phyloP scores from a whole-genome alignment of 1,139 yeast genomes.

The Hemisphaericaspora xylofermentans region DNA sequence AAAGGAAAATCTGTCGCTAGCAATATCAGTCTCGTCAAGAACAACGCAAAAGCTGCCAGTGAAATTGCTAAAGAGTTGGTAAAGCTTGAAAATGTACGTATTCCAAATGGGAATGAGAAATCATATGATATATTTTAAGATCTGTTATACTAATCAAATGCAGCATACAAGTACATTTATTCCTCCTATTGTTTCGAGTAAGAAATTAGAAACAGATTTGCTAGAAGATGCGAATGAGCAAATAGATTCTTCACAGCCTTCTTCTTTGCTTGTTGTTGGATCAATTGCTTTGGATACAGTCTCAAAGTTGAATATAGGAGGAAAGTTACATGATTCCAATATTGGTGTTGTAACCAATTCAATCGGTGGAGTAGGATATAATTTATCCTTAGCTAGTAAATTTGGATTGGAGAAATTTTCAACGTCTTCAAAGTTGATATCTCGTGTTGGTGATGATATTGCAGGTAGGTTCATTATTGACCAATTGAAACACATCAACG shows the following conservation, averaged over 20 bases:
- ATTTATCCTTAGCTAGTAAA: constrained; percentile 59
- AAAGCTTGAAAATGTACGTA: constrained; percentile 31
- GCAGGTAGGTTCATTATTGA: constrained; percentile 46
- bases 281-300: constrained; percentile 77
- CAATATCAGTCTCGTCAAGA: constrained; percentile 72
- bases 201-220: neutral
- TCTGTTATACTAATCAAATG: constrained; percentile 3
- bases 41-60: constrained; percentile 72
- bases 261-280: constrained; percentile 55
- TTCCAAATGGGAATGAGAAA: neutral
- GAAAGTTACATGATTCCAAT: constrained; percentile 61
- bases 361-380: constrained; percentile 85
- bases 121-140: neutral
- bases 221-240: too few species aligned
- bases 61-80: constrained; percentile 59
- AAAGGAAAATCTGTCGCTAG: constrained; percentile 68
- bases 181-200: neutral
- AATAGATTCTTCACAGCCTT: too few species aligned
- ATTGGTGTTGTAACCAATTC: constrained; percentile 61
- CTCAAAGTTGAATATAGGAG: constrained; percentile 34
- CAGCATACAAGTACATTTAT: neutral
- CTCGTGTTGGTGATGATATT: constrained; percentile 60
- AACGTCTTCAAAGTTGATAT: constrained; percentile 43
- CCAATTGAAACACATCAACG: constrained; percentile 21
- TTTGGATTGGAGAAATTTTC: constrained; percentile 25